Evolutionary conservation across 2,329 filamentous ascomycete genomes (phyloP).

Genomic region (Chalaropsis ovoidea): DNA sequence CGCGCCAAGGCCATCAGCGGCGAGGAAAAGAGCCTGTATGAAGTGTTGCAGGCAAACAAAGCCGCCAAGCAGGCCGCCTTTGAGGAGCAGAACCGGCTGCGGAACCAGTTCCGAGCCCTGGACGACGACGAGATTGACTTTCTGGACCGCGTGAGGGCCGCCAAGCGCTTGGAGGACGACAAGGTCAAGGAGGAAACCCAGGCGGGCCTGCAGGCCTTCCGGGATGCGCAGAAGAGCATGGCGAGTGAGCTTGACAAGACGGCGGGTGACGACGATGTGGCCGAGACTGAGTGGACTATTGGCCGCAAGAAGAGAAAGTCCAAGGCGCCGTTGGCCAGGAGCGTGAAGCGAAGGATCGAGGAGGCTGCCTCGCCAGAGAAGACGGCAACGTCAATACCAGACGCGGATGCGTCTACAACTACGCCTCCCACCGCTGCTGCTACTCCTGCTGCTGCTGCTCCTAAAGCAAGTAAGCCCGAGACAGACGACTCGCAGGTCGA

Average conservation of each 20-base stretch:
- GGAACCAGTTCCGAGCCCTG: slow-evolving; percentile 67
- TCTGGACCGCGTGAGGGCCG: slow-evolving; percentile 48
- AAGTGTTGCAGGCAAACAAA: slow-evolving; percentile 65
- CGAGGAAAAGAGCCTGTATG: slow-evolving; percentile 56
- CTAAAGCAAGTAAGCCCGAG: neutral
- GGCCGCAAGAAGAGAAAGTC: slow-evolving; percentile 31
- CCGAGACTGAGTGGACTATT: slow-evolving; percentile 26
- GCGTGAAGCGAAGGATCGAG: slow-evolving; percentile 32
- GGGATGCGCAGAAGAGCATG: slow-evolving; percentile 39
- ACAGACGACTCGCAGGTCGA: neutral
- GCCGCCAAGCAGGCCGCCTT: slow-evolving; percentile 75
- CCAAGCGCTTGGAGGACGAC: slow-evolving; percentile 45
- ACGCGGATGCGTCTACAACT: neutral
- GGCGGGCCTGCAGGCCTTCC: slow-evolving; percentile 47
- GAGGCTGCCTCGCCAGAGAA: slow-evolving; percentile 16
- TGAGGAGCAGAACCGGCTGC: slow-evolving; percentile 60
- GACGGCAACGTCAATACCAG: neutral
- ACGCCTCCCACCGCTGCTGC: neutral
- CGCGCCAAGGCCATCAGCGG: slow-evolving; percentile 36
- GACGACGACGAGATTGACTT: slow-evolving; percentile 74
- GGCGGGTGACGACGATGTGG: slow-evolving; percentile 28
- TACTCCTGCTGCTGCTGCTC: neutral
- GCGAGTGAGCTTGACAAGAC: slow-evolving; percentile 27
- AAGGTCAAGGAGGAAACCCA: slow-evolving; percentile 46
- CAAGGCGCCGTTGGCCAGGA: slow-evolving; percentile 28